Conservation (phyloP, 495 filamentous ascomycete genomes). For the Talaromyces nanjingensis region DNA sequence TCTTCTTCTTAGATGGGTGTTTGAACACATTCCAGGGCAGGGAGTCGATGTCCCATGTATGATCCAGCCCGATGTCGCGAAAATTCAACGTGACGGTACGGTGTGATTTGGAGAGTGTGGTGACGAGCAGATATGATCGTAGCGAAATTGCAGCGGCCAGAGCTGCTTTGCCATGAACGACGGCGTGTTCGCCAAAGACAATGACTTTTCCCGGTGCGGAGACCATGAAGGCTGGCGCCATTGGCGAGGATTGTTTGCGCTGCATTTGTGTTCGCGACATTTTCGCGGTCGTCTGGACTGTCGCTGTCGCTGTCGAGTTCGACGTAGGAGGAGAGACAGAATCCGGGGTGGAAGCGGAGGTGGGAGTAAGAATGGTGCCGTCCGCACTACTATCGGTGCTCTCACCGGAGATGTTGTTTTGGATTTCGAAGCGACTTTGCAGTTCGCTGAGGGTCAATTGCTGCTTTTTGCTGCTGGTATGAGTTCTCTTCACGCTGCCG, state of each 20-base stretch:
- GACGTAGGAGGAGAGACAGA: neutral
- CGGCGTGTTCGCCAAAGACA: constrained; percentile 82
- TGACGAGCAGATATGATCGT: constrained; percentile 80
- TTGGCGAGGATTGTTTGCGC: constrained; percentile 40
- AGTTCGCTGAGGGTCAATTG: constrained; percentile 7
- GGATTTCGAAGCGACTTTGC: constrained; percentile 2
- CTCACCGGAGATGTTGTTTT: neutral
- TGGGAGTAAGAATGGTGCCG: constrained; percentile 6
- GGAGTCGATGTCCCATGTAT: constrained; percentile 78
- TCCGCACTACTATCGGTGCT: neutral
- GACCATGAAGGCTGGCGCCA: constrained; percentile 82
- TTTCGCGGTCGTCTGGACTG: neutral
- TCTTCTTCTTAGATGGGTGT: constrained; percentile 66
- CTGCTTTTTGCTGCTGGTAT: constrained; percentile 1
- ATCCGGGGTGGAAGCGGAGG: neutral
- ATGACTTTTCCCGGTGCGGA: constrained; percentile 88
- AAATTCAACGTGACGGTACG: constrained; percentile 70
- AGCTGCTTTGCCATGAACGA: constrained; percentile 82
- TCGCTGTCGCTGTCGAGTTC: neutral
- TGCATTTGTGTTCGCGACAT: constrained; percentile 2
- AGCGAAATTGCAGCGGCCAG: constrained; percentile 83
- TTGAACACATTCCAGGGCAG: constrained; percentile 69
- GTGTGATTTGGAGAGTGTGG: constrained; percentile 66
- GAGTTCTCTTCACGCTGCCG: constrained; percentile 13
- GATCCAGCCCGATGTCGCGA: constrained; percentile 68